Percentiles rank a stretch among this genome's conserved stretches.
phyloP scores from a whole-genome alignment of 2,329 filamentous ascomycete genomes.

The Cladosporium sp. region DNA sequence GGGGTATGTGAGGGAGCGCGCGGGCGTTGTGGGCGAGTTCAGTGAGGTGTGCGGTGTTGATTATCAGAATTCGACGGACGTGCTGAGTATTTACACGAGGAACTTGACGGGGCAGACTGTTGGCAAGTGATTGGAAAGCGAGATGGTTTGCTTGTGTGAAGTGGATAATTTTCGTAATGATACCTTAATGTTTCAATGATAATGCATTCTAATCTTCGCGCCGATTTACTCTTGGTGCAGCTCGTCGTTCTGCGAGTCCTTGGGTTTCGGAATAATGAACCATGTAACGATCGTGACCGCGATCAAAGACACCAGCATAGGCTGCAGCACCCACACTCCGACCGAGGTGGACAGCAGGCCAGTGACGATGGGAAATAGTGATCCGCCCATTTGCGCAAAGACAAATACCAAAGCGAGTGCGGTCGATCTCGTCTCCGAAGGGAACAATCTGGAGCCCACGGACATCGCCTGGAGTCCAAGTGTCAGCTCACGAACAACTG shows the following conservation, averaged over 20 bases:
- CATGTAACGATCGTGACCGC: conserved; percentile 29
- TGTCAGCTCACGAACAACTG: not conserved
- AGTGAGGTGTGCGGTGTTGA: conserved; percentile 37
- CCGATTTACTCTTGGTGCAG: not conserved
- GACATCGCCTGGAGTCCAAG: conserved; percentile 43
- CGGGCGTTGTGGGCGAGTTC: conserved; percentile 39
- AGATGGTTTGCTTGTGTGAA: no score
- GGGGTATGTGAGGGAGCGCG: conserved; percentile 38
- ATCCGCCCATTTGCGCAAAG: conserved; percentile 19
- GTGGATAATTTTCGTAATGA: no score
- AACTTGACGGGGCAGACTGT: conserved; percentile 14
- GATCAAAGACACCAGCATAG: conserved; percentile 46
- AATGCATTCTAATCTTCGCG: no score
- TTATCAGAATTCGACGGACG: conserved; percentile 39
- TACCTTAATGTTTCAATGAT: no score
- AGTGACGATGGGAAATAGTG: conserved; percentile 19
- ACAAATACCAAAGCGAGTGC: conserved; percentile 32
- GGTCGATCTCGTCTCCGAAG: conserved; percentile 41
- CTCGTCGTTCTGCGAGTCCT: conserved; percentile 9
- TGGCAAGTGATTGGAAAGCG: not conserved
- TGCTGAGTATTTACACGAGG: conserved; percentile 24
- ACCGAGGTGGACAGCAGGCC: conserved; percentile 23
- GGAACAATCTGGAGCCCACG: conserved; percentile 48
- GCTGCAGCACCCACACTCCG: conserved; percentile 47
- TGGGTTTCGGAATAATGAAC: conserved; percentile 16